These are phyloP conservation scores for Bruguiera sexangula DNA, from an alignment of 345 rosid species.

Conservation along the genomic window DNA sequence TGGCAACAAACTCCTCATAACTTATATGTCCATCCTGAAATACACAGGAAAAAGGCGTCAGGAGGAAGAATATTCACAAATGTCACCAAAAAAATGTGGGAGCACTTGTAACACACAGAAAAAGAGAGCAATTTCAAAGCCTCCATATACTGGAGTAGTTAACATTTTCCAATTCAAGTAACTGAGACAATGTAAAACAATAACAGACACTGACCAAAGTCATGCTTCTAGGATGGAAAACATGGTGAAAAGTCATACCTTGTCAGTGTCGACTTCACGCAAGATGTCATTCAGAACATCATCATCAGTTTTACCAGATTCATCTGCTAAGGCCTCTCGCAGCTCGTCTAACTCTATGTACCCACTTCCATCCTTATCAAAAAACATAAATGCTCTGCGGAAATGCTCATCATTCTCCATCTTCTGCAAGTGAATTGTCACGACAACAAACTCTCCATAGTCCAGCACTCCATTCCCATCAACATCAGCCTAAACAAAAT, in stretches of 20 bases:
- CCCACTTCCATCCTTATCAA: slow-evolving; percentile 78
- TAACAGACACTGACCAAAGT: too few species aligned
- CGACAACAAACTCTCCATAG: slow-evolving; percentile 96
- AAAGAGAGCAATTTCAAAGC: neutral
- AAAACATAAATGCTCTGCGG: slow-evolving; percentile 85
- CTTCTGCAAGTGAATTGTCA: slow-evolving; percentile 95
- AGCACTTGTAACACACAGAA: neutral
- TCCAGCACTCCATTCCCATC: slow-evolving; percentile 87
- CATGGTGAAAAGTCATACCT: slow-evolving; percentile 43
- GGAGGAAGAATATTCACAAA: neutral
- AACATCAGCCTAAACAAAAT: slow-evolving; percentile 76
- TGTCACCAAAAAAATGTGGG: too few species aligned
- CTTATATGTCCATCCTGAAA: slow-evolving; percentile 79
- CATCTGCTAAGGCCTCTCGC: slow-evolving; percentile 70
- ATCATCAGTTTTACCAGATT: slow-evolving; percentile 58
- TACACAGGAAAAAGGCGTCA: neutral
- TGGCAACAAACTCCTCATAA: slow-evolving; percentile 87
- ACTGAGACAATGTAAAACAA: neutral
- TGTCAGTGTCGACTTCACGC: slow-evolving; percentile 94
- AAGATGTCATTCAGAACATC: slow-evolving; percentile 75
- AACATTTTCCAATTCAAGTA: slow-evolving; percentile 3
- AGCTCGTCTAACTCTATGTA: slow-evolving; percentile 78
- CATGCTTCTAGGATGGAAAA: neutral
- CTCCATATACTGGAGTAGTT: neutral
- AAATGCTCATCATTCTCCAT: slow-evolving; percentile 96